phyloP scores from a whole-genome alignment of 495 filamentous ascomycete species.

The Tuber calosporum region DNA sequence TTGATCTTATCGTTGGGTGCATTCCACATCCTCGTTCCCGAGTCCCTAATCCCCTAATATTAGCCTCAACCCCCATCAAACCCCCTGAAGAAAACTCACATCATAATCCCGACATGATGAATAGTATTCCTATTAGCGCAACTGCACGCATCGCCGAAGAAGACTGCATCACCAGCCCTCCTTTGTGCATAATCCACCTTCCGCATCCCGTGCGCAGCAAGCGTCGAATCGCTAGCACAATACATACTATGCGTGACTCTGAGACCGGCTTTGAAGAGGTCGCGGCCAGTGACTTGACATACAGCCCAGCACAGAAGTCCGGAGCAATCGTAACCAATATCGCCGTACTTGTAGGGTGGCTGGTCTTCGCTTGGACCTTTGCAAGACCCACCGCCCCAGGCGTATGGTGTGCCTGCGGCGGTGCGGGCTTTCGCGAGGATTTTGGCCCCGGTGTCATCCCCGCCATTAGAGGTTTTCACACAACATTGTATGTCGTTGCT shows the following conservation, averaged over 20 bases:
- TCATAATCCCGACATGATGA: constrained; percentile 40
- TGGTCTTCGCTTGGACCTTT: constrained; percentile 30
- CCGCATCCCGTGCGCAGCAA: constrained; percentile 13
- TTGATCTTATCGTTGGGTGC: constrained; percentile 13
- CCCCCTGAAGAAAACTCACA: constrained; percentile 5
- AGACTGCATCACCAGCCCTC: constrained; percentile 39
- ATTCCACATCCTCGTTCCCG: constrained; percentile 18
- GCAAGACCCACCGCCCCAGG: constrained; percentile 41
- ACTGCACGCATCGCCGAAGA: constrained; percentile 38
- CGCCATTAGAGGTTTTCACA: background rate
- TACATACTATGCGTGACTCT: constrained; percentile 37
- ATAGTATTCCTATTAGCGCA: constrained; percentile 26
- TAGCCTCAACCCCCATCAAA: background rate
- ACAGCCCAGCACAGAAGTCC: constrained; percentile 40
- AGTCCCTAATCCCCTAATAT: constrained; percentile 9
- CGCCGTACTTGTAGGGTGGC: constrained; percentile 10
- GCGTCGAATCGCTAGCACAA: constrained; percentile 20
- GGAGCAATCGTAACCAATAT: constrained; percentile 40
- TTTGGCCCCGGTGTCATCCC: background rate
- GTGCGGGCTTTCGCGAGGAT: constrained; percentile 14
- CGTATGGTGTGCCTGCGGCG: constrained; percentile 16
- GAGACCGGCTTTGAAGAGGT: constrained; percentile 36
- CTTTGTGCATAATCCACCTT: constrained; percentile 33
- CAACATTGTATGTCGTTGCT: constrained; percentile 14
- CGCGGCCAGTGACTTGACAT: constrained; percentile 38